phyloP scores from a whole-genome alignment of 495 filamentous ascomycete genomes.

The Penicillium silybi region DNA sequence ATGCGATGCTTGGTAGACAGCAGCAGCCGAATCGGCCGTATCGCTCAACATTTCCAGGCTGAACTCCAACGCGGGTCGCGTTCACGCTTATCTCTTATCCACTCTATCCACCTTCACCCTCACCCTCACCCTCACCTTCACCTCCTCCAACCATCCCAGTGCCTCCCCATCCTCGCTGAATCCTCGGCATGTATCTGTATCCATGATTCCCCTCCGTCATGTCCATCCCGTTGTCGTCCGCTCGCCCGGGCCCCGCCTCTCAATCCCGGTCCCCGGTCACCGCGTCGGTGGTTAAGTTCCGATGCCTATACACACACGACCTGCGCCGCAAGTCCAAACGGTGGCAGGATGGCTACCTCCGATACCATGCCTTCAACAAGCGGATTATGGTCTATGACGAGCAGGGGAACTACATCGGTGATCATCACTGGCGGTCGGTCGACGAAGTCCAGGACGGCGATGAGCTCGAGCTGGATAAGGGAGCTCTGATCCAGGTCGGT shows the following conservation, averaged over 20 bases:
- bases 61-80: neutral
- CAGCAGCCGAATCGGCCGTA: too few species aligned
- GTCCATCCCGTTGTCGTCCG: slow-evolving; percentile 27
- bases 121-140: neutral
- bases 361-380: slow-evolving; percentile 88
- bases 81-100: neutral
- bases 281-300: slow-evolving; percentile 72
- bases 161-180: neutral
- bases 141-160: neutral
- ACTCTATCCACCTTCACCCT: neutral
- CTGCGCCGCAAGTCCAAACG: slow-evolving; percentile 80
- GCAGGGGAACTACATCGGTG: slow-evolving; percentile 73
- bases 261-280: slow-evolving; percentile 54
- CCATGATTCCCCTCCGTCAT: slow-evolving; percentile 15
- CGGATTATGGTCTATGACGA: slow-evolving; percentile 89
- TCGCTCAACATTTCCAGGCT: too few species aligned
- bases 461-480: slow-evolving; percentile 74
- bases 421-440: slow-evolving; percentile 73
- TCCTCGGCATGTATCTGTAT: neutral
- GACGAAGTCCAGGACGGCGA: slow-evolving; percentile 68
- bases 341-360: slow-evolving; percentile 88
- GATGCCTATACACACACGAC: slow-evolving; percentile 83
- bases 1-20: too few species aligned
- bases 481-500: slow-evolving; percentile 71
- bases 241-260: slow-evolving; percentile 23